A percentile compares a stretch with the other conserved stretches of the same genome.
phyloP scores from a whole-genome alignment of 352 stramenopile species.

The Globisporangium acanthophoron region DNA sequence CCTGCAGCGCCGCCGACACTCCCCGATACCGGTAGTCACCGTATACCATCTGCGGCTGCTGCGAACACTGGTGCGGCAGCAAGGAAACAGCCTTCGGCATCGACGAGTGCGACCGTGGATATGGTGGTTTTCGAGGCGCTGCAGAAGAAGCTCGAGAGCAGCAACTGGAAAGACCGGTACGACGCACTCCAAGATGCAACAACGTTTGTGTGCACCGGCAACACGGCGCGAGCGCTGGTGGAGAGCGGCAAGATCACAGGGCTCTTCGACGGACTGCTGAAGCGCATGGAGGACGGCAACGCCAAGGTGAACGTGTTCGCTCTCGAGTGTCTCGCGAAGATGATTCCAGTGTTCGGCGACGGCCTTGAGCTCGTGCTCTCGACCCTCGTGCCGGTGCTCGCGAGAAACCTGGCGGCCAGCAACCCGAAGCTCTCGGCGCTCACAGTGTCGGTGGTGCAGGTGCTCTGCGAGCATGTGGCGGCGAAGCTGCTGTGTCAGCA shows the following conservation, averaged over 20 bases:
- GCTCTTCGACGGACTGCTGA: constrained; percentile 67
- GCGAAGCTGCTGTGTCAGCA: constrained; percentile 50
- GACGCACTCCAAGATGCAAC: constrained; percentile 43
- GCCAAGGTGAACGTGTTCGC: constrained; percentile 60
- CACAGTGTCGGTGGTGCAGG: constrained; percentile 31
- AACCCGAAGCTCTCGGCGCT: constrained; percentile 46
- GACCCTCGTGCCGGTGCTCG: constrained; percentile 43
- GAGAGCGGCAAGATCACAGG: constrained; percentile 43
- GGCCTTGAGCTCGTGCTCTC: constrained; percentile 56
- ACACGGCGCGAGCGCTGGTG: constrained; percentile 11
- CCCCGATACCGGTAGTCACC: not conserved
- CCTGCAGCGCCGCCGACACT: not conserved
- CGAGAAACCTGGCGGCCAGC: constrained; percentile 50
- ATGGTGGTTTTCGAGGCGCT: constrained; percentile 31
- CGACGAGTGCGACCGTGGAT: constrained; percentile 19
- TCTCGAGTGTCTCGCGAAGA: constrained; percentile 48
- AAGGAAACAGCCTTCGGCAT: not conserved
- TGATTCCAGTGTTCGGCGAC: constrained; percentile 42
- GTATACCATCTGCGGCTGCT: not conserved
- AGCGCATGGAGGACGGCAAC: constrained; percentile 73
- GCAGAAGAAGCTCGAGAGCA: constrained; percentile 48
- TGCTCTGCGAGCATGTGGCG: constrained; percentile 42
- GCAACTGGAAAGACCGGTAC: constrained; percentile 78
- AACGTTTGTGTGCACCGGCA: constrained; percentile 26
- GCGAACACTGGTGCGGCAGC: not conserved